Evolutionary conservation across 805 yeast species (phyloP), one percentile per base, ranked within the genome.

Genomic region (Naumovozyma castellii): DNA sequence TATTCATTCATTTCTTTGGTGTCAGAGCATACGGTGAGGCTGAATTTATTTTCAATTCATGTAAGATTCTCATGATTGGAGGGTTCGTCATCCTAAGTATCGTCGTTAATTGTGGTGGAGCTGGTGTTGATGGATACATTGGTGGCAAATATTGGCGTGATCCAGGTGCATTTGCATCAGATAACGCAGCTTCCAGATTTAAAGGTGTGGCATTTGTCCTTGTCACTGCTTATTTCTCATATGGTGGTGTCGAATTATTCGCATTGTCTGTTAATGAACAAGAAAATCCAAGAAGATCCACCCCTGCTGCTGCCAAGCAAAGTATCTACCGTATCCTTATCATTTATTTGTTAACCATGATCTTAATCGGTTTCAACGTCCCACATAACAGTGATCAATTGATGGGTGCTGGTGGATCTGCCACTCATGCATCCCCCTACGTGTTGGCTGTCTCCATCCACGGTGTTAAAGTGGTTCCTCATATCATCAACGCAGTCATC

Each of bases 401-500:
- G 43, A 62, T 68, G 53, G 78, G 78, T 34, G 56, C 69, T 9
- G 67, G 72, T 30, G 65, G 62, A 18, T 75, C 76, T 47, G 72
- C 76, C 32, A 61, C 78, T 20, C 63, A 60, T 29, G 79, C 84
- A 20, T 81, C 88, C 14, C 90, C 90, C 18, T 81, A 80, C 55
- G 88, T 81, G 48, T 71, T 81, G 59, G 86, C 88, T 32, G 74
- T 80, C 41, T 65, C 69, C 22, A 64, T 69, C 39, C 82, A 73
- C 20, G 80, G 81, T 49, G 75, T 81, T 47, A 65, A 64, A 36
- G 82, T 76, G 32, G 69, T 80, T 36, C 88, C 88, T 38, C 75
- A 79, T 38, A 73, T 82, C 45, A 79, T 82, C 67, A 82, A 82
- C 56, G 84, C 77, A 16, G 85, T 81, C 33, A 80, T 82, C 48